Evolutionary conservation across 2,329 filamentous ascomycete genomes (phyloP), one percentile per base, ranked within the genome.

Genomic region (Cryphonectria radicalis): DNA sequence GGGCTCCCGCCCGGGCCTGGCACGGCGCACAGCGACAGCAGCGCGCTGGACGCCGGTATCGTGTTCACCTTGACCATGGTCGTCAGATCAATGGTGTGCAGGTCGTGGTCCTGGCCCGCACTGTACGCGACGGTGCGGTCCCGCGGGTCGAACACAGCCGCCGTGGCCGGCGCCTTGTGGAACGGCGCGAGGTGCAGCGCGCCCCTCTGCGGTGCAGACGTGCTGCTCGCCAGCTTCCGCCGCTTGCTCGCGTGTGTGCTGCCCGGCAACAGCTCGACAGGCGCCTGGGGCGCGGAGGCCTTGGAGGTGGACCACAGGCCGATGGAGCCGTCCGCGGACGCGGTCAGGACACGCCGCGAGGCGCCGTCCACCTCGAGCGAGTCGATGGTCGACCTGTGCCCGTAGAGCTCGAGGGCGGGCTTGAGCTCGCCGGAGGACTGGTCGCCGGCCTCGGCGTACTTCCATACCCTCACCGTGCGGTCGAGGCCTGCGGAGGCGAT

Each of bases 111-210:
- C 83, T 93, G 92, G 25, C 94, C 97, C 32, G 91, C 90, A 1
- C 94, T 95, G 85, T 99, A 98, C 63, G 93, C 95, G 57, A 98
- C 93, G 19, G 93, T 97, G 14, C 90, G 83, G 81, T 98, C 95
- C 68, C 89, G 87, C 5, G 91, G 91, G 81, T 97, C 93, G 84
- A 99, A 98, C 64, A 94, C 87, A 53, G 92, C 92, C 68, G 91
- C 92, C 0, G 93, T 93, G 62, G 95, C 93, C 62, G 92, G 88
- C 14, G 90, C 87, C 70, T 89, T 88, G 86, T 98, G 92, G 68
- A 90, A 88, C 22, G 88, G 83, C 71, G 97, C 87, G 68, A 97
- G 85, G 57, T 90, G 86, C 8, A 98, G 85, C 6, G 95, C 90
- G 0, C 96, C 96, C 66, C 94, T 90, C 78, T 95, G 92, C 55